phyloP scores from a whole-genome alignment of 1,284 basidiomycete genomes.

The Pulveroboletus ridleyi region DNA sequence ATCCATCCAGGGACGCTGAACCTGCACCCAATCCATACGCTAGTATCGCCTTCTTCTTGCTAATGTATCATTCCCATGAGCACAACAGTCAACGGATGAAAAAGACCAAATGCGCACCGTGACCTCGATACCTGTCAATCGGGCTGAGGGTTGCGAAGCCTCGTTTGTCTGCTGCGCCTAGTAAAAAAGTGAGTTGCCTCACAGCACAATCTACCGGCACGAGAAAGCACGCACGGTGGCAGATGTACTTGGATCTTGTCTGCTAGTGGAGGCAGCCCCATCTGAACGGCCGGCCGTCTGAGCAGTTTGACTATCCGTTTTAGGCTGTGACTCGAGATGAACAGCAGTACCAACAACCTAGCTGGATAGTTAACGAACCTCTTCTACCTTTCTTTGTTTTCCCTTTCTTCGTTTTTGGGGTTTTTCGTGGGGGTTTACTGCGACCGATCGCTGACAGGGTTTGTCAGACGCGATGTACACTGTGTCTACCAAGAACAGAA shows the following conservation, averaged over 20 bases:
- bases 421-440: neutral
- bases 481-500: neutral
- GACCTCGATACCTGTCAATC: neutral
- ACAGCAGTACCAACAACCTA: neutral
- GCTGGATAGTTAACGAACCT: neutral
- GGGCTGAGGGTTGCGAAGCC: neutral
- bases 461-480: neutral
- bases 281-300: neutral
- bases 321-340: neutral
- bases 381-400: too few relatives aligned
- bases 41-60: neutral
- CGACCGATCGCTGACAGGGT: neutral
- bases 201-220: neutral
- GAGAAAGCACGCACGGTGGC: neutral
- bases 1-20: too few relatives aligned
- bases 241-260: neutral
- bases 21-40: too few relatives aligned
- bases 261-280: neutral
- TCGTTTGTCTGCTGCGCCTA: neutral
- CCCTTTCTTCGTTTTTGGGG: neutral
- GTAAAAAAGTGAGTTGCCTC: neutral
- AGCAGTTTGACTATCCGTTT: neutral
- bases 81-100: too few relatives aligned
- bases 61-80: neutral
- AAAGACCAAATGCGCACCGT: neutral